These are phyloP conservation scores for Saccharomyces hybrid DNA, from an alignment of 1,139 yeast species.

Conservation along the genomic window DNA sequence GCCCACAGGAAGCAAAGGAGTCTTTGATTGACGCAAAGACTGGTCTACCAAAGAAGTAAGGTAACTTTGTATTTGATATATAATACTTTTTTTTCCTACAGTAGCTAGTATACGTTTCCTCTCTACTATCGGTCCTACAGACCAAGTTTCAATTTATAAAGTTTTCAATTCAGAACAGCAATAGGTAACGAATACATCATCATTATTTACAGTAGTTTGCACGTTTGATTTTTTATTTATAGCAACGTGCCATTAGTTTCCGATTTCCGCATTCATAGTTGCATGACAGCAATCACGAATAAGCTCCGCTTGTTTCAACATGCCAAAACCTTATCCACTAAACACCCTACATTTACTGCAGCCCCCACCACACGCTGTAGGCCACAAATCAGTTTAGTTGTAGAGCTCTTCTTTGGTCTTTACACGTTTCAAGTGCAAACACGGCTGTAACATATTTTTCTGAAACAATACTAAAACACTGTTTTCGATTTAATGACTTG, in stretches of 20 bases:
- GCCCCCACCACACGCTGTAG: too few relatives aligned
- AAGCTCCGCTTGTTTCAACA: too few relatives aligned
- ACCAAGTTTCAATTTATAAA: not conserved
- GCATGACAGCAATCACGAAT: too few relatives aligned
- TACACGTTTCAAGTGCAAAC: not conserved
- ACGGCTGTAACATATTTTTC: not conserved
- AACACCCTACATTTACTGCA: too few relatives aligned
- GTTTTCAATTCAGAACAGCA: not conserved
- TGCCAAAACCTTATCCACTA: too few relatives aligned
- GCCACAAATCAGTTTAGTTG: not conserved
- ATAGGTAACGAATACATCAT: too few relatives aligned
- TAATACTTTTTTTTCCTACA: not conserved
- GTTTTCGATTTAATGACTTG: not conserved
- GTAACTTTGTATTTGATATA: not conserved
- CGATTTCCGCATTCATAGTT: too few relatives aligned
- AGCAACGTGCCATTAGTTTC: too few relatives aligned
- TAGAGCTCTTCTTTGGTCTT: not conserved
- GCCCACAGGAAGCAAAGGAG: slow-evolving; percentile 58
- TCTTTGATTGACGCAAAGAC: slow-evolving; percentile 46
- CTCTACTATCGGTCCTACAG: not conserved
- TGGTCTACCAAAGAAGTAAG: slow-evolving; percentile 37
- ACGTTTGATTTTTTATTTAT: too few relatives aligned
- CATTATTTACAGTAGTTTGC: not conserved
- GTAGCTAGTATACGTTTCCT: not conserved
- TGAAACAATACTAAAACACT: not conserved